phyloP scores from a whole-genome alignment of 306 rosid species.

The barrel medic (Medicago truncatula) region DNA sequence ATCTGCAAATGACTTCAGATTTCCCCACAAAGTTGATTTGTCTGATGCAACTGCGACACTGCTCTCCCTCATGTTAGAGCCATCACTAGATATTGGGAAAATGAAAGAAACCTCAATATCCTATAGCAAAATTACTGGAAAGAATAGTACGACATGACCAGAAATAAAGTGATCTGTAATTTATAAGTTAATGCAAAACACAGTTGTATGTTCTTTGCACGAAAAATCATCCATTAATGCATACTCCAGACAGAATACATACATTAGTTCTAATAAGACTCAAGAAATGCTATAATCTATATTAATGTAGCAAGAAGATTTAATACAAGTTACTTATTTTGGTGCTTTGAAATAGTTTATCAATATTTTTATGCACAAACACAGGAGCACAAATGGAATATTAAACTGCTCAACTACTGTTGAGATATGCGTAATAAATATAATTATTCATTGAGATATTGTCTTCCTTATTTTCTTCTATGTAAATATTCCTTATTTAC shows the following conservation, averaged over 20 bases:
- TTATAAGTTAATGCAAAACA: conserved; percentile 1
- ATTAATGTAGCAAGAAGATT: neutral
- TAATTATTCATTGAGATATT: neutral
- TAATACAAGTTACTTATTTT: neutral
- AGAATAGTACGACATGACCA: conserved; percentile 19
- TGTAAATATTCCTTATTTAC: neutral
- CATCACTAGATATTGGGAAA: conserved; percentile 48
- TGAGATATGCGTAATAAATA: neutral
- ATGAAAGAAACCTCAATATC: conserved; percentile 30
- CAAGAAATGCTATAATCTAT: neutral
- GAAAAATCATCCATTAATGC: conserved; percentile 30
- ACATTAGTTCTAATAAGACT: neutral
- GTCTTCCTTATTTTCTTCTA: neutral
- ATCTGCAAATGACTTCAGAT: conserved; percentile 71
- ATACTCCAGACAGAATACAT: conserved; percentile 27
- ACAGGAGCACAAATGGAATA: conserved; percentile 1
- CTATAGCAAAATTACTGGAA: conserved; percentile 27
- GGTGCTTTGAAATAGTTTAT: conserved; percentile 13
- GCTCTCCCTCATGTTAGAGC: conserved; percentile 31
- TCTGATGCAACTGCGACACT: conserved; percentile 41
- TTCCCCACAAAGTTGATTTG: conserved; percentile 65
- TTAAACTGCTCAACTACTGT: conserved; percentile 5
- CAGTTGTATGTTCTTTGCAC: conserved; percentile 13
- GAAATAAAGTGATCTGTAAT: conserved; percentile 8
- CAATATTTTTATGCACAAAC: neutral